Evolutionary conservation across 139 green algal species (phyloP), one percentile per base, ranked within the genome.

Genomic region (Helicosporidium sp.): DNA sequence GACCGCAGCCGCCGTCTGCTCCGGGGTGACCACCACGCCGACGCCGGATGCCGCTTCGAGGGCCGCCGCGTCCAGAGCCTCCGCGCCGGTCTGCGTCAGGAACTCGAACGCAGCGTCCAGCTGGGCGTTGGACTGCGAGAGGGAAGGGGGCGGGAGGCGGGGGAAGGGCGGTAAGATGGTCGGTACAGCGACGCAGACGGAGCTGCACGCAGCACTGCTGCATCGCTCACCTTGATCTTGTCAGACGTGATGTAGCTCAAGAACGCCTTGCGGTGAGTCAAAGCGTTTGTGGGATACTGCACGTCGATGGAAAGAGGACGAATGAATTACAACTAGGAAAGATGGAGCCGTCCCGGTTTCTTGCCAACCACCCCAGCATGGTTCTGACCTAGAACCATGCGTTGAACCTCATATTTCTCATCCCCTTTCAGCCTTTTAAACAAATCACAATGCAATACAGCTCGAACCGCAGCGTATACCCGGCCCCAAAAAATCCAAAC

Each of bases 21-120:
- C 70, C 2, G 58, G 44, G 3, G 58, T 71, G 20, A 89, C 74
- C 46, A 79, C 76, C 20, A 93, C 69, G 24, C 84, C 84, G 2
- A 94, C 77, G 15, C 84, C 84, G 25, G 56, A 41, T 5, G 75
- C 62, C 31, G 73, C 65, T 51, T 91, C 74, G 24, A 93, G 58
- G 3, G 39, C 55, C 7, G 61, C 31, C 8, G 49, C 49, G 48
- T 82, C 64, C n/a, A 80, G 17, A 1, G 60, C 19, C 35, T 60
- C 65, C 18, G 47, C 26, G 27, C 55, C 61, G 2, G 47, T 29
- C 49, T 46, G 5, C 66, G 68, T 72, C 25, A 93, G 63, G 58
- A 80, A 88, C n/a, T 83, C 72, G 36, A 87, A 70, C 0, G 75
- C 78, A 5, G 63, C 82, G 20, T 89, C 76, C 43, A 92, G 63